Percentiles rank a stretch among this genome's conserved stretches.
These are phyloP conservation scores for Fusarium armeniacum DNA, from an alignment of 2,329 filamentous ascomycete species.

Conservation along the genomic window DNA sequence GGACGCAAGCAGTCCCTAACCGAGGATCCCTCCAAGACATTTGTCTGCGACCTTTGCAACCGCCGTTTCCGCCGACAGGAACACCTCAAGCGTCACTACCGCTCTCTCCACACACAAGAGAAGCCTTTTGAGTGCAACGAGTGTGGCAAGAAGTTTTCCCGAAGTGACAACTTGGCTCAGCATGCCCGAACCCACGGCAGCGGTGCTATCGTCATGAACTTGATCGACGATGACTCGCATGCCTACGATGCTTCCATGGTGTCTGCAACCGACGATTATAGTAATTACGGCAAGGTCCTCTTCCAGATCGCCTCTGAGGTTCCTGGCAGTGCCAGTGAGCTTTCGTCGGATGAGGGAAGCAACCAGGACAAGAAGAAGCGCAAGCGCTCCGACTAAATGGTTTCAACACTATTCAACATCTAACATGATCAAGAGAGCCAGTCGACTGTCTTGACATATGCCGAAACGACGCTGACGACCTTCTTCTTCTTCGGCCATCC, in stretches of 20 bases:
- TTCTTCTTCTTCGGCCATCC: conserved; percentile 50
- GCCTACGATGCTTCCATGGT: conserved; percentile 61
- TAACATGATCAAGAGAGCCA: conserved; percentile 42
- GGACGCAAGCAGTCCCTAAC: conserved; percentile 98
- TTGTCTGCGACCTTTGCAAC: conserved; percentile 95
- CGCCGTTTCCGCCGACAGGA: conserved; percentile 98
- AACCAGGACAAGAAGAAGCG: conserved; percentile 71
- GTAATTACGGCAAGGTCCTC: conserved; percentile 79
- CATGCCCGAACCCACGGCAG: conserved; percentile 94
- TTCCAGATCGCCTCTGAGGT: conserved; percentile 84
- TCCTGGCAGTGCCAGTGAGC: conserved; percentile 74
- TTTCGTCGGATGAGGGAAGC: conserved; percentile 67
- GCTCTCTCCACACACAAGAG: conserved; percentile 97
- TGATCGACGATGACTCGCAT: conserved; percentile 77
- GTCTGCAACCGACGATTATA: conserved; percentile 72
- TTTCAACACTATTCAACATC: conserved; percentile 29
- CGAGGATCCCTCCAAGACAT: conserved; percentile 98
- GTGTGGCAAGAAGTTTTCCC: conserved; percentile 99
- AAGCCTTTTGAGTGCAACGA: conserved; percentile 98
- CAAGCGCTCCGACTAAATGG: conserved; percentile 77
- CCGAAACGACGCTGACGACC: conserved; percentile 54
- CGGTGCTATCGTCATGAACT: conserved; percentile 90
- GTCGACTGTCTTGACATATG: conserved; percentile 48
- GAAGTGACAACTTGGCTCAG: conserved; percentile 96
- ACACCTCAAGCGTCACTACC: conserved; percentile 98